Conservation (phyloP, 176 grass and related monocot species). For the Puccinellia tenuiflora region DNA sequence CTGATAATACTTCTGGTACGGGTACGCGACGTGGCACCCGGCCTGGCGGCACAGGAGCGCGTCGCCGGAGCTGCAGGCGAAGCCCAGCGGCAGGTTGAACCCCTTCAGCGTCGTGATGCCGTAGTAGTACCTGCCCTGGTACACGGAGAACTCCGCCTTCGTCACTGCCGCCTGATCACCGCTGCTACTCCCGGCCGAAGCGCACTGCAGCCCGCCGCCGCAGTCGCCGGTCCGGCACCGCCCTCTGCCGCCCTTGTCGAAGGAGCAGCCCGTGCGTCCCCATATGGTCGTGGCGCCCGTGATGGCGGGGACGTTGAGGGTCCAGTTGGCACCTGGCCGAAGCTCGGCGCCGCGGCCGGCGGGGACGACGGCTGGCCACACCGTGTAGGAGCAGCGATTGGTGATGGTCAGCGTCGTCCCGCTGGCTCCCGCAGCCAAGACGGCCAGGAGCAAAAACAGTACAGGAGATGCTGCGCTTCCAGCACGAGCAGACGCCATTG, state of each 20-base stretch:
- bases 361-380: conserved; percentile 25
- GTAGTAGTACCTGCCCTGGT: not conserved
- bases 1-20: not conserved
- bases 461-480: not conserved
- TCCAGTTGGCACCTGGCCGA: not conserved
- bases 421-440: not conserved
- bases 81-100: not conserved
- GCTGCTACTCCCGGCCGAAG: not conserved
- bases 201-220: not conserved
- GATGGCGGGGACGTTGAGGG: not conserved
- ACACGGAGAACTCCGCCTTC: not conserved
- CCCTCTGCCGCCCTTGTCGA: not conserved
- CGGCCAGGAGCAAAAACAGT: not conserved
- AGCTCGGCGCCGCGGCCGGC: not conserved
- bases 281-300: not conserved
- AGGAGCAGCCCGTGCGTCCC: conserved; percentile 15
- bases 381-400: conserved; percentile 36
- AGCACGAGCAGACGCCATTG: not conserved
- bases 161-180: not conserved
- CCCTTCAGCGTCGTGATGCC: not conserved
- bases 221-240: not conserved
- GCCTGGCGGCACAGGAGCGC: not conserved
- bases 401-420: conserved; percentile 19
- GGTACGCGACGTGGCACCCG: not conserved
- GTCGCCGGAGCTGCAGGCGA: conserved; percentile 1